Evolutionary conservation across 306 rosid species (phyloP).

Genomic region (Ochetophila trinervis): DNA sequence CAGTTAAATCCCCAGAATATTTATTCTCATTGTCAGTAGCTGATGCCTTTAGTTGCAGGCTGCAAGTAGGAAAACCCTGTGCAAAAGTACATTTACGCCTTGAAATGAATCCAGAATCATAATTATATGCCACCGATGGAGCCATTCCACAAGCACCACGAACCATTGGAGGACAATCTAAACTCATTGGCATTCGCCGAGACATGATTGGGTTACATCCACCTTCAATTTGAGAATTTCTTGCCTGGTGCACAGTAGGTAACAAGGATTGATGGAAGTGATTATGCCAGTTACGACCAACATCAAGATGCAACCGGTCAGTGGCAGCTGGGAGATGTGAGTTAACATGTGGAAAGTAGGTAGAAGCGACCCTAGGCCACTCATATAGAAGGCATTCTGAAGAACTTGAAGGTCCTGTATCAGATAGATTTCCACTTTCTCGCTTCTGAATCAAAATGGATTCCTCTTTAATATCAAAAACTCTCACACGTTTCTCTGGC

Average conservation of each 20-base stretch:
- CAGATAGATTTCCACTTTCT: conserved; percentile 43
- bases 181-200: conserved; percentile 73
- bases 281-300: conserved; percentile 88
- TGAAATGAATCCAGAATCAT: conserved; percentile 70
- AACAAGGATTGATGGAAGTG: conserved; percentile 77
- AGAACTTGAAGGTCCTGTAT: conserved; percentile 45
- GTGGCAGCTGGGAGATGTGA: conserved; percentile 85
- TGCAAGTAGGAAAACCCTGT: conserved; percentile 56
- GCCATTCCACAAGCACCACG: conserved; percentile 65
- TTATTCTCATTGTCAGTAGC: conserved; percentile 56
- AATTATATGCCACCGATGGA: conserved; percentile 54
- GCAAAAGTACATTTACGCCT: conserved; percentile 66
- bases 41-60: conserved; percentile 48
- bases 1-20: conserved; percentile 64
- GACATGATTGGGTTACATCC: conserved; percentile 61
- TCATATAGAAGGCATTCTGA: conserved; percentile 68
- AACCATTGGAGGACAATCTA: conserved; percentile 92
- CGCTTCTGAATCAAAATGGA: conserved; percentile 38
- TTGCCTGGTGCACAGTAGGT: conserved; percentile 65
- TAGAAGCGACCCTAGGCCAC: conserved; percentile 83
- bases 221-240: conserved; percentile 58
- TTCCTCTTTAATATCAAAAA: conserved; percentile 45
- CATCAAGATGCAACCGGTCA: conserved; percentile 93
- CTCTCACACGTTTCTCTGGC: conserved; percentile 46
- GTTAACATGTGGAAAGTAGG: conserved; percentile 65